These are phyloP conservation scores for Sclerotinia borealis DNA, from an alignment of 2,329 filamentous ascomycete genomes.

Conservation along the genomic window DNA sequence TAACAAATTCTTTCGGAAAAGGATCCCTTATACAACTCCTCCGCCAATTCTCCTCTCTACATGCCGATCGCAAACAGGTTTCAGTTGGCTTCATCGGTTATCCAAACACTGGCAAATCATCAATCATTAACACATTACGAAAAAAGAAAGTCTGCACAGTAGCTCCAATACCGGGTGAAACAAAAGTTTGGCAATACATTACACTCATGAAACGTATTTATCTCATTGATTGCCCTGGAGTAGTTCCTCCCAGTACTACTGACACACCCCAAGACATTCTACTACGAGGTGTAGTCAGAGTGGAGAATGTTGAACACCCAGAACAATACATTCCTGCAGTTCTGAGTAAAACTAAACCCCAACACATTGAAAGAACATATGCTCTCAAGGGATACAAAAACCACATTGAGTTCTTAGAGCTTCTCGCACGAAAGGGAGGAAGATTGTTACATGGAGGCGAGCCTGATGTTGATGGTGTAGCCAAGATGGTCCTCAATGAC, in stretches of 20 bases:
- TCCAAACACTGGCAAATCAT: conserved; percentile 93
- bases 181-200: conserved; percentile 97
- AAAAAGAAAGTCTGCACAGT: conserved; percentile 93
- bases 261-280: conserved; percentile 86
- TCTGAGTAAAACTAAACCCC: conserved; percentile 70
- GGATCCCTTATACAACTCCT: conserved; percentile 88
- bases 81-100: conserved; percentile 73
- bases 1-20: conserved; percentile 96
- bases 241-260: conserved; percentile 80
- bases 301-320: conserved; percentile 94
- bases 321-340: conserved; percentile 91
- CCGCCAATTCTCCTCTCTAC: conserved; percentile 85
- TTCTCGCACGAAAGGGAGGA: conserved; percentile 80
- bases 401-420: conserved; percentile 76
- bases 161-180: conserved; percentile 92
- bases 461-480: conserved; percentile 87
- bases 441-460: conserved; percentile 87
- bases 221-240: conserved; percentile 93
- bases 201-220: conserved; percentile 92
- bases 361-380: conserved; percentile 90
- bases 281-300: conserved; percentile 81
- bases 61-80: conserved; percentile 88
- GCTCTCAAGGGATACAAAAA: conserved; percentile 74
- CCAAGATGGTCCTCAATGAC: conserved; percentile 95
- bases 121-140: conserved; percentile 91